These are phyloP conservation scores for Nitzschia inconspicua DNA, from an alignment of 108 stramenopile species.

Conservation along the genomic window DNA sequence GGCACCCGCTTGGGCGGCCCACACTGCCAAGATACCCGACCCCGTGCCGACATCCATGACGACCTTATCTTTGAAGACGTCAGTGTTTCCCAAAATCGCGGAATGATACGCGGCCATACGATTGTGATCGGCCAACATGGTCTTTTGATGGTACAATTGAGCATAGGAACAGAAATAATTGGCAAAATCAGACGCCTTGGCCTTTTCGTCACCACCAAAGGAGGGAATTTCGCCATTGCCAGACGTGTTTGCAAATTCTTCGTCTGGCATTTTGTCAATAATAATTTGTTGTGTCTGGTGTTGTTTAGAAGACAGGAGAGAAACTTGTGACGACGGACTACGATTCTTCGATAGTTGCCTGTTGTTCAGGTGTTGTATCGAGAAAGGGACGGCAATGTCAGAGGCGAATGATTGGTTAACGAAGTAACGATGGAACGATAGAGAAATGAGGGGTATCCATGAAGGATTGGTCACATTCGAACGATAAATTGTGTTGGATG, in stretches of 20 bases:
- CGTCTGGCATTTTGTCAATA: constrained; percentile 5
- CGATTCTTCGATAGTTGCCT: too few species aligned
- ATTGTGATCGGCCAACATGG: constrained; percentile 97
- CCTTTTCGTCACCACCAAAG: constrained; percentile 75
- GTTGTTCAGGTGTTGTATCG: too few species aligned
- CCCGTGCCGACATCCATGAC: constrained; percentile 99
- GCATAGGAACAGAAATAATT: constrained; percentile 96
- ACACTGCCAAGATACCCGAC: constrained; percentile 93
- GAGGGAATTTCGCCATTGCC: constrained; percentile 75
- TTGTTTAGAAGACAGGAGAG: too few species aligned
- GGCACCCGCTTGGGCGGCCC: constrained; percentile 98
- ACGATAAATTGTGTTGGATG: too few species aligned
- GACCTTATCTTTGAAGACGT: constrained; percentile 93
- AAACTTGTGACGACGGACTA: too few species aligned
- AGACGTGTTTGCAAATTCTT: constrained; percentile 55
- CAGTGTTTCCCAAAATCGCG: constrained; percentile 92
- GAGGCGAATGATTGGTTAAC: too few species aligned
- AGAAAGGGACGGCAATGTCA: too few species aligned
- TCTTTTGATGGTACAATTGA: constrained; percentile 97
- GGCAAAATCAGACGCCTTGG: constrained; percentile 90
- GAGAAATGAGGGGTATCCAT: too few species aligned
- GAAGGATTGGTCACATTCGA: too few species aligned
- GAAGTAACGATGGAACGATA: too few species aligned
- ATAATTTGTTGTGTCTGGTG: too few species aligned
- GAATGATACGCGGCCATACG: constrained; percentile 98